A percentile compares a stretch with the other conserved stretches of the same genome.
These are phyloP conservation scores for Coniferiporia sulphurascens DNA, from an alignment of 1,284 basidiomycete genomes.

Conservation along the genomic window DNA sequence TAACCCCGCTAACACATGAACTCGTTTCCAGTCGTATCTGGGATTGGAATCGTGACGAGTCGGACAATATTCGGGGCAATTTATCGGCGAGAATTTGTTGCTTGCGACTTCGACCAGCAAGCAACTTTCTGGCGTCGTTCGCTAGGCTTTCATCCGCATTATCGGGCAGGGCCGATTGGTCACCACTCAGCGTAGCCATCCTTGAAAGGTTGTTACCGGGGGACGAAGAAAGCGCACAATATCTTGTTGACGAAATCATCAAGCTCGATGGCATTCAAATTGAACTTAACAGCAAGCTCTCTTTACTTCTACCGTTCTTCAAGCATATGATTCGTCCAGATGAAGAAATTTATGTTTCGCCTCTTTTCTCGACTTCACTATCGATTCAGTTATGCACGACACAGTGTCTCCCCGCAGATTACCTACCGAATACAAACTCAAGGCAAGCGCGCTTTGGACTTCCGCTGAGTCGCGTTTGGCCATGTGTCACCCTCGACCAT, in stretches of 20 bases:
- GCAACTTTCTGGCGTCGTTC: slow-evolving; percentile 48
- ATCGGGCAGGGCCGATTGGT: slow-evolving; percentile 56
- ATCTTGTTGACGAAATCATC: slow-evolving; percentile 37
- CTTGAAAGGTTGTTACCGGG: slow-evolving; percentile 54
- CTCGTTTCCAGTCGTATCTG: background rate
- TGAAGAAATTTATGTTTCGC: slow-evolving; percentile 38
- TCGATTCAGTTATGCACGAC: slow-evolving; percentile 54
- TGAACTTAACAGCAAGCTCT: slow-evolving; percentile 38
- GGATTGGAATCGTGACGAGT: too few relatives aligned
- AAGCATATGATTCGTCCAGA: slow-evolving; percentile 36
- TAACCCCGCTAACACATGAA: background rate
- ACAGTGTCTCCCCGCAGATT: slow-evolving; percentile 44
- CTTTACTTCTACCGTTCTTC: slow-evolving; percentile 59
- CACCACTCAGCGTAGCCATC: slow-evolving; percentile 57
- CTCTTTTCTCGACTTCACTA: slow-evolving; percentile 40
- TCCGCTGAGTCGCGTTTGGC: slow-evolving; percentile 72
- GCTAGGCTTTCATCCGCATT: slow-evolving; percentile 50
- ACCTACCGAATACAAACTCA: slow-evolving; percentile 24
- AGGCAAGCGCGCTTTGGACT: slow-evolving; percentile 40
- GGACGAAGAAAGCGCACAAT: slow-evolving; percentile 51
- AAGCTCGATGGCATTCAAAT: slow-evolving; percentile 33
- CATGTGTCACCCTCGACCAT: slow-evolving; percentile 70
- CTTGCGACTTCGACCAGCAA: slow-evolving; percentile 40
- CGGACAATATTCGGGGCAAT: background rate
- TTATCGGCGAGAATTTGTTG: background rate